These are phyloP conservation scores for Ambrosia hybrid DNA, from an alignment of 140 eudicot species.

Conservation along the genomic window DNA sequence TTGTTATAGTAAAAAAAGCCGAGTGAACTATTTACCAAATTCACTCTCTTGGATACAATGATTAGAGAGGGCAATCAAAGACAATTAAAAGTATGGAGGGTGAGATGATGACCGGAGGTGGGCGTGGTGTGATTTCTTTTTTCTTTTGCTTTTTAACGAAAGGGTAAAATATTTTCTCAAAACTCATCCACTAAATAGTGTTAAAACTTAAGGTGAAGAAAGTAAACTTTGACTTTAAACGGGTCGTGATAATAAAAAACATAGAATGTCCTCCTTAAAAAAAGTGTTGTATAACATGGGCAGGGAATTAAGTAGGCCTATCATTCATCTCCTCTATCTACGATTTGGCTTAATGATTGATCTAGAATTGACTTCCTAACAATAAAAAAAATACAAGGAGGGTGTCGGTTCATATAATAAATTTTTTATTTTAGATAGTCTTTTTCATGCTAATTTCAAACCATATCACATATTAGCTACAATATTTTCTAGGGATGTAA, in stretches of 20 bases:
- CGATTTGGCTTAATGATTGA: conserved; percentile 35
- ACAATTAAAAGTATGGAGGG: too few relatives aligned
- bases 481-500: background rate
- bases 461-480: background rate
- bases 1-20: too few relatives aligned
- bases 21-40: too few relatives aligned
- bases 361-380: conserved; percentile 22
- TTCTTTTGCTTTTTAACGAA: too few relatives aligned
- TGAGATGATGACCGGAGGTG: too few relatives aligned
- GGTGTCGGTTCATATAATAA: conserved; percentile 30
- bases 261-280: conserved; percentile 18
- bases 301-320: conserved; percentile 24
- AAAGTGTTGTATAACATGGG: conserved; percentile 25
- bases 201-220: too few relatives aligned
- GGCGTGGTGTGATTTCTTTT: too few relatives aligned
- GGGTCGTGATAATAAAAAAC: background rate
- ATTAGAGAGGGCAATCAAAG: too few relatives aligned
- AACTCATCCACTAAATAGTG: too few relatives aligned
- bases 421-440: background rate
- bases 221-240: too few relatives aligned
- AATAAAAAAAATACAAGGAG: background rate
- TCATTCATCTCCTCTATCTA: conserved; percentile 20
- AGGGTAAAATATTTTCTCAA: too few relatives aligned
- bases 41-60: too few relatives aligned
- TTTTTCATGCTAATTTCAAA: background rate